Base-by-base conservation (phyloP, 2,329 filamentous ascomycete species). In the Hymenoscyphus scutula region DNA sequence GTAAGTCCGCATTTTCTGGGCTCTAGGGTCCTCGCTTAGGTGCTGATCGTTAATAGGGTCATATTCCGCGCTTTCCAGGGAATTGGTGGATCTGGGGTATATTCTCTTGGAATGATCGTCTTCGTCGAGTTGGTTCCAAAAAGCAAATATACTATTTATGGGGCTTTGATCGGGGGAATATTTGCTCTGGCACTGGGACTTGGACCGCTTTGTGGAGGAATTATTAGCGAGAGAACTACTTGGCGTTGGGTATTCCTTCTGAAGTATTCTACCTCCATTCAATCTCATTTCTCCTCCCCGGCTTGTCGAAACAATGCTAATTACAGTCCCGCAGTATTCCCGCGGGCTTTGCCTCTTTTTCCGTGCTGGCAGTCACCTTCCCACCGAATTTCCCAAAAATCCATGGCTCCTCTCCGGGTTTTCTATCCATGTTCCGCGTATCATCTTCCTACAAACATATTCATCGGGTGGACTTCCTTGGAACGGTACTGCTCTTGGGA, bases 1-100 rank as follows among this genome's bases (percentile, higher is more conserved):
- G 68, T 66, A 56, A 62, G 62, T 63, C 25, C 23, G 5, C 29
- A 37, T 23, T n/a, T 34, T n/a, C 54, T n/a, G 15, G n/a, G 19
- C n/a, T n/a, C 32, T 17, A 23, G 38, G 32, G 32, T 34, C 32
- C 32, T 34, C 32, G 3, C 38, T 41, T 17, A 8, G 29, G n/a
- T 38, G 38, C n/a, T 41, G 38, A 41, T 19, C 7, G 3, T 41
- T 6, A 19, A 8, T 27, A 58, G 56, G 5, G 38, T 45, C 6
- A 23, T 41, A 23, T 41, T 48, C 37, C 56, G 56, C 10, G 32
- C 56, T 19, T 45, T 58, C 15, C 32, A 58, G 10, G 56, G 56
- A 27, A 38, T 58, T 48, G 56, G 56, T n/a, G 56, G 19, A 3
- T 23, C 23, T 23, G 56, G 34, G 4, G 25, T 23, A 13, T 41